These are phyloP conservation scores for Aspergillus cristatus DNA, from an alignment of 495 filamentous ascomycete genomes.

Conservation along the genomic window DNA sequence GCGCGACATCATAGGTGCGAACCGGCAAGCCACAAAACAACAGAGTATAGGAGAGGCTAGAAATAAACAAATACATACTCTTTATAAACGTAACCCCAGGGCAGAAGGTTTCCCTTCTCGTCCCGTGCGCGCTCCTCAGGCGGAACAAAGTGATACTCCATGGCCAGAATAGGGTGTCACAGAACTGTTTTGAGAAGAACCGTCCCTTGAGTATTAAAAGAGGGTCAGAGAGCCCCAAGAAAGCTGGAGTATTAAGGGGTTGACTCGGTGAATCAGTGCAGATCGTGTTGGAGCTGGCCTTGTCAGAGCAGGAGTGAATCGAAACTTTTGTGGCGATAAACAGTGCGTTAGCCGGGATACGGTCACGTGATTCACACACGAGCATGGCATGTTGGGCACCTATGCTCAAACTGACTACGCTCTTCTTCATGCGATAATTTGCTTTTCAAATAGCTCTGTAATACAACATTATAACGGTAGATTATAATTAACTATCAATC, in stretches of 20 bases:
- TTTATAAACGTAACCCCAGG: conserved; percentile 54
- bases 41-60: neutral
- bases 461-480: too few relatives aligned
- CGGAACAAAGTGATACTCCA: conserved; percentile 62
- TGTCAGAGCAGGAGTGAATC: conserved; percentile 1
- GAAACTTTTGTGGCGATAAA: conserved; percentile 20
- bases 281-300: neutral
- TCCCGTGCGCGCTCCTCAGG: conserved; percentile 53
- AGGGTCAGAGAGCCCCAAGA: neutral
- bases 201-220: neutral
- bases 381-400: too few relatives aligned
- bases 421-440: too few relatives aligned
- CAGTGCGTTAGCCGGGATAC: conserved; percentile 16
- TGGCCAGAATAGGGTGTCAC: conserved; percentile 14
- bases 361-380: conserved; percentile 9
- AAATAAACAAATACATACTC: conserved; percentile 33
- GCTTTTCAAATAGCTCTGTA: too few relatives aligned
- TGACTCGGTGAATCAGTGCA: neutral
- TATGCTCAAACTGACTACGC: too few relatives aligned
- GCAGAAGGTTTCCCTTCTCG: conserved; percentile 48
- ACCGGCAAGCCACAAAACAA: too few relatives aligned
- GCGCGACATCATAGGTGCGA: conserved; percentile 7
- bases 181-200: neutral
- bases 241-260: too few relatives aligned
- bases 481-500: too few relatives aligned